Percentiles rank a stretch among this genome's conserved stretches.
phyloP scores from a whole-genome alignment of 225 moss, liverwort and hornwort genomes.

The Takakia lepidozioides region DNA sequence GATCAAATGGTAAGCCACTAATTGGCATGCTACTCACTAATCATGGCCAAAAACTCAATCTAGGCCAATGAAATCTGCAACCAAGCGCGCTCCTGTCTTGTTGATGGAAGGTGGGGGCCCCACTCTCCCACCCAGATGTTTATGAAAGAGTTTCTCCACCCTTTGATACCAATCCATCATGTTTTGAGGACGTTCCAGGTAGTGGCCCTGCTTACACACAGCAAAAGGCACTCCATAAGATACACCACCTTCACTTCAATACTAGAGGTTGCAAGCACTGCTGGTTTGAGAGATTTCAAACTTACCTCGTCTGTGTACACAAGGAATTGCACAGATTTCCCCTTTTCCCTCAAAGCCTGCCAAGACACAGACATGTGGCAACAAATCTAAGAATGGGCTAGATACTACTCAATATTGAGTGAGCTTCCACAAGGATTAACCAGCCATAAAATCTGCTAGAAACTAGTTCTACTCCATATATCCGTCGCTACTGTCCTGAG shows the following conservation, averaged over 20 bases:
- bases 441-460: no score
- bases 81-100: slow-evolving; percentile 19
- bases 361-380: no score
- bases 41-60: no score
- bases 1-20: no score
- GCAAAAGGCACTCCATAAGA: neutral
- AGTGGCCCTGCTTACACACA: slow-evolving; percentile 49
- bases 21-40: no score
- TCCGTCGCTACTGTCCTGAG: no score
- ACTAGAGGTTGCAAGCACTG: neutral
- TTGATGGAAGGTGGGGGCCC: slow-evolving; percentile 29
- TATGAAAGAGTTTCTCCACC: slow-evolving; percentile 49
- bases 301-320: slow-evolving; percentile 67
- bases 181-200: slow-evolving; percentile 54
- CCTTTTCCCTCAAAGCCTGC: slow-evolving; percentile 42
- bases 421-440: no score
- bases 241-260: neutral
- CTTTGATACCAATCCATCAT: slow-evolving; percentile 70
- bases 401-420: no score
- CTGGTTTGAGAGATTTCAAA: neutral
- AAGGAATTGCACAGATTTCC: slow-evolving; percentile 55
- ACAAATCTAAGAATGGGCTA: no score
- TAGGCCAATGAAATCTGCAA: slow-evolving; percentile 33
- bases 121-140: slow-evolving; percentile 51
- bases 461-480: no score